A percentile compares a stretch with the other conserved stretches of the same genome.
These are phyloP conservation scores for Saccharomyces hybrid DNA, from an alignment of 1,139 yeast species.

Conservation along the genomic window DNA sequence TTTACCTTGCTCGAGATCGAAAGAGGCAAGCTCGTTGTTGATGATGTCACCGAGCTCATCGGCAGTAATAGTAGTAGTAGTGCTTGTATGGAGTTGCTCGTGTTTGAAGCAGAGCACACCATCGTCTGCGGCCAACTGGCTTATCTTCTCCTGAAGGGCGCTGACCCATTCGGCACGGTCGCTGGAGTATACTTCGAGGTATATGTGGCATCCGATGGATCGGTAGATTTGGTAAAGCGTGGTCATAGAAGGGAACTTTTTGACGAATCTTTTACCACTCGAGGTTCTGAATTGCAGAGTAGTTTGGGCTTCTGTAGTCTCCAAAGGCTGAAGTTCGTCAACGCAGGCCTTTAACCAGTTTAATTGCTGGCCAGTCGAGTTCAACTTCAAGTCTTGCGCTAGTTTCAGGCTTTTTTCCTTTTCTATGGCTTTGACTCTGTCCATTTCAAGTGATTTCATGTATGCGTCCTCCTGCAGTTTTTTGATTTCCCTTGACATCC, in stretches of 20 bases:
- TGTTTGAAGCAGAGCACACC: conserved; percentile 20
- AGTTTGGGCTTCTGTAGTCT: conserved; percentile 19
- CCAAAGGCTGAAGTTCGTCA: conserved; percentile 8
- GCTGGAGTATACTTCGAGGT: conserved; percentile 14
- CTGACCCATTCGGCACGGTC: conserved; percentile 13
- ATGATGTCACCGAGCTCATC: neutral
- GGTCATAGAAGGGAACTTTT: conserved; percentile 43
- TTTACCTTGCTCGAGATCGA: conserved; percentile 29
- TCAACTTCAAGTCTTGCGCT: conserved; percentile 5
- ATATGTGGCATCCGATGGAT: conserved; percentile 44
- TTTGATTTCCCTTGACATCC: conserved; percentile 33
- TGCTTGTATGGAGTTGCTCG: neutral
- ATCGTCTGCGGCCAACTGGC: conserved; percentile 13
- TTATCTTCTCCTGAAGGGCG: conserved; percentile 12
- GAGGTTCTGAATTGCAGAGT: conserved; percentile 42
- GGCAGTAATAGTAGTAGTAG: neutral
- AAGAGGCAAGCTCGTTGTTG: conserved; percentile 17
- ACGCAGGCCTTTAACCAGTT: conserved; percentile 21
- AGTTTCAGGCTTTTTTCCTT: conserved; percentile 11
- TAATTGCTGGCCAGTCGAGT: conserved; percentile 13
- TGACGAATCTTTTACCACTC: conserved; percentile 56
- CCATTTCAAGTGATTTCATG: conserved; percentile 32
- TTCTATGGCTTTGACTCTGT: conserved; percentile 28
- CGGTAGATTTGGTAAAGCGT: conserved; percentile 56
- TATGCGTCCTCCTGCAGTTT: conserved; percentile 36